Percentiles rank a stretch among this genome's conserved stretches.
These are phyloP conservation scores for Amniculicola lignicola DNA, from an alignment of 495 filamentous ascomycete genomes.

Conservation along the genomic window DNA sequence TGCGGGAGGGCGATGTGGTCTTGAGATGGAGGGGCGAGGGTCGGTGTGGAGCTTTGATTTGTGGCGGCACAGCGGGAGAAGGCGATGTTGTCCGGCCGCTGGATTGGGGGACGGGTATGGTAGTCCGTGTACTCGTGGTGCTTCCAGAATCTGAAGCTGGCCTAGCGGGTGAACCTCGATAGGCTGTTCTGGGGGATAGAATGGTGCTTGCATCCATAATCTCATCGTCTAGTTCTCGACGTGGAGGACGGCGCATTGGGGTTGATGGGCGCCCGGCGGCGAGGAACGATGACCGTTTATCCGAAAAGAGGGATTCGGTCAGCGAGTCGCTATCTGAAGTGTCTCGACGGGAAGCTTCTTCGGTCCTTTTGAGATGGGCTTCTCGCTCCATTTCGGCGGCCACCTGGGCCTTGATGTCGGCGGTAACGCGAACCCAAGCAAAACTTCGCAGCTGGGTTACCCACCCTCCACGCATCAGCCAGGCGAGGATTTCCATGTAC, in stretches of 20 bases:
- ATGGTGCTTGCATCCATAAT: slow-evolving; percentile 7
- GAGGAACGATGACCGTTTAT: slow-evolving; percentile 18
- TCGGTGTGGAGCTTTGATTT: slow-evolving; percentile 9
- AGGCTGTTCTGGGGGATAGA: slow-evolving; percentile 7
- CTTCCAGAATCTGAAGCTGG: slow-evolving; percentile 32
- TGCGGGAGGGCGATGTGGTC: slow-evolving; percentile 16
- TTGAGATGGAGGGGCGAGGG: slow-evolving; percentile 30
- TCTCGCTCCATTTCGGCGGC: slow-evolving; percentile 56
- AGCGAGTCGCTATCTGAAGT: slow-evolving; percentile 22
- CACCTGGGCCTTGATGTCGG: slow-evolving; percentile 60
- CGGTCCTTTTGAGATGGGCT: slow-evolving; percentile 26
- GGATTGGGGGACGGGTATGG: slow-evolving; percentile 20
- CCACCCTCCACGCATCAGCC: slow-evolving; percentile 88
- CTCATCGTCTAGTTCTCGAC: slow-evolving; percentile 10
- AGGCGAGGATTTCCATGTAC: slow-evolving; percentile 87
- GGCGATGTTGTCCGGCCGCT: slow-evolving; percentile 2
- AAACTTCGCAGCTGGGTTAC: slow-evolving; percentile 88
- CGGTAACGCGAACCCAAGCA: slow-evolving; percentile 69
- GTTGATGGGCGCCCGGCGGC: slow-evolving; percentile 13
- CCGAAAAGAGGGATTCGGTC: slow-evolving; percentile 10
- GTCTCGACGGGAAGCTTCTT: slow-evolving; percentile 9
- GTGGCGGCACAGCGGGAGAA: not conserved
- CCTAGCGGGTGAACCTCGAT: slow-evolving; percentile 20
- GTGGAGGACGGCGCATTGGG: slow-evolving; percentile 8
- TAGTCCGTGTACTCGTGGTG: slow-evolving; percentile 28